Conservation (phyloP, 1,284 basidiomycete genomes). For the Schizophyllum amplum region DNA sequence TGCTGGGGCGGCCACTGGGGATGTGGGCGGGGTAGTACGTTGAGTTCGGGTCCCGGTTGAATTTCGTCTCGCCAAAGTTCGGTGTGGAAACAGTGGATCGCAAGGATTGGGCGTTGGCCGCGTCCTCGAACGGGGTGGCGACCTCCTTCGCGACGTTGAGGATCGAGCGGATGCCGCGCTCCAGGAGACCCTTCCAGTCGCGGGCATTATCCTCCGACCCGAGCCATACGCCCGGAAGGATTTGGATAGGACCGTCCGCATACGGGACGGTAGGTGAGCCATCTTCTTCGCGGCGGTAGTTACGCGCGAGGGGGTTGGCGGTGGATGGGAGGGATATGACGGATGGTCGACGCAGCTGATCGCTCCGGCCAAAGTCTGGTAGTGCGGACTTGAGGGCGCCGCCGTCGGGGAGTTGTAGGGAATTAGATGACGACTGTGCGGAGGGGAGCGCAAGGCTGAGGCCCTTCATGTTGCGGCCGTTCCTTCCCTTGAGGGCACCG, state of each 20-base stretch:
- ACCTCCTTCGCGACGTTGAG: constrained; percentile 97
- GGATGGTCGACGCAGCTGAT: constrained; percentile 48
- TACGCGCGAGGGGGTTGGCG: constrained; percentile 33
- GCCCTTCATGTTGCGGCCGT: constrained; percentile 55
- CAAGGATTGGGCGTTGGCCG: constrained; percentile 32
- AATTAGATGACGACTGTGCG: constrained; percentile 40
- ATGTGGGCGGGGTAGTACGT: constrained; percentile 60
- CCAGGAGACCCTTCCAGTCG: constrained; percentile 64
- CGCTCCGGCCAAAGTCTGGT: constrained; percentile 17
- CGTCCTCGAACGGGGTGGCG: constrained; percentile 61
- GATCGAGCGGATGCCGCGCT: constrained; percentile 71
- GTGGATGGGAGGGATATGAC: constrained; percentile 52
- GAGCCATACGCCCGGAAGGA: constrained; percentile 86
- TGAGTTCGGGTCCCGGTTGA: constrained; percentile 27
- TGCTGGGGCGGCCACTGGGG: constrained; percentile 58
- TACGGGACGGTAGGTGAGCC: constrained; percentile 60
- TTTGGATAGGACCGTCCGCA: constrained; percentile 77
- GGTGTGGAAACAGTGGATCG: constrained; percentile 63
- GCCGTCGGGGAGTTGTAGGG: constrained; percentile 17
- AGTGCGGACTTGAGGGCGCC: constrained; percentile 19
- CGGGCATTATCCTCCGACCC: constrained; percentile 92
- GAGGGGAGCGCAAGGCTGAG: constrained; percentile 62
- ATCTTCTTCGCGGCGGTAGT: constrained; percentile 63
- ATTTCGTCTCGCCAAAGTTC: constrained; percentile 35
- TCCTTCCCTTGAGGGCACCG: constrained; percentile 5